These are phyloP conservation scores for Lachnellula occidentalis DNA, from an alignment of 2,329 filamentous ascomycete species.

Conservation along the genomic window DNA sequence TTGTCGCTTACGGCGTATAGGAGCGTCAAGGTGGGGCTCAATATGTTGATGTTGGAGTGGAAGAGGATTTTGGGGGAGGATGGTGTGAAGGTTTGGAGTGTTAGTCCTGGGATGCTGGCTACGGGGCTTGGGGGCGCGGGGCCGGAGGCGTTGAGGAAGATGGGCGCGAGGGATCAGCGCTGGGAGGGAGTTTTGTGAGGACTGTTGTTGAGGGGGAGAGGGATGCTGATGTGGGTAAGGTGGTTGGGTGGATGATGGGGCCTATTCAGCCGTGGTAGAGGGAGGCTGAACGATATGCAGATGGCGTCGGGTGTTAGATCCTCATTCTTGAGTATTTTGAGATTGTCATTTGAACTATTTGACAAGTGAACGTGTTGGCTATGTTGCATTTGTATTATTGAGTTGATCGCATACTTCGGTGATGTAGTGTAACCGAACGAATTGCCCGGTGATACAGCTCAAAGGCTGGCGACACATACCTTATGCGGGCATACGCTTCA, in stretches of 20 bases:
- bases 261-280: conserved; percentile 22
- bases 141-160: conserved; percentile 17
- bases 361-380: no score
- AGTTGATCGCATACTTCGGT: no score
- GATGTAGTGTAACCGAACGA: no score
- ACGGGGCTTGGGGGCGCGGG: conserved; percentile 38
- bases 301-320: no score
- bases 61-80: conserved; percentile 39
- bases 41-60: conserved; percentile 46
- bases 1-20: conserved; percentile 32
- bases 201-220: conserved; percentile 37
- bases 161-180: conserved; percentile 31
- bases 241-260: conserved; percentile 22
- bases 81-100: conserved; percentile 43
- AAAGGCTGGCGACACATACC: no score
- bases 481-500: no score
- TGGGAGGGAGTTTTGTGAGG: conserved; percentile 36
- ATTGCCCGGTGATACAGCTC: no score
- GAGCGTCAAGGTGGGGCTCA: conserved; percentile 39
- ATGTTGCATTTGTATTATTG: no score
- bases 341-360: no score
- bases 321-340: no score
- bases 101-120: conserved; percentile 45
- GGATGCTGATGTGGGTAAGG: conserved; percentile 37
- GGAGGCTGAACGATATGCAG: not conserved